Percentiles rank a stretch among this genome's conserved stretches.
phyloP scores from a whole-genome alignment of 768 basidiomycete species.

The Sporobolomyces roseus region DNA sequence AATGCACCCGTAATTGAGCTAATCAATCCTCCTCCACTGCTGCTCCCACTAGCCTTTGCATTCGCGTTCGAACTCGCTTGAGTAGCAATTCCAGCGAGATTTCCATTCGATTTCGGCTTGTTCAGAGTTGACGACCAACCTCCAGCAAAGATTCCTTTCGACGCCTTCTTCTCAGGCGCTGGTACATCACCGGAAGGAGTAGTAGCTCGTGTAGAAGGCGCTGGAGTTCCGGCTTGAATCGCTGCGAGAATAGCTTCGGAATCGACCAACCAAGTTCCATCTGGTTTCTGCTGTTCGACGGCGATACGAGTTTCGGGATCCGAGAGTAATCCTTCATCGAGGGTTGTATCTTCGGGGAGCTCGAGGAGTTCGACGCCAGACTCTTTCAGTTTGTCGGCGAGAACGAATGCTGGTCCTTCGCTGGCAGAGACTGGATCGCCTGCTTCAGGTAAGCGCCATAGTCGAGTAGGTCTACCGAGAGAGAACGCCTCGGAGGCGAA shows the following conservation, averaged over 20 bases:
- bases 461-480: conserved; percentile 49
- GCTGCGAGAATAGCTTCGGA: conserved; percentile 1
- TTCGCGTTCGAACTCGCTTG: background rate
- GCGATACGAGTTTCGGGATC: conserved; percentile 30
- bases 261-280: conserved; percentile 39
- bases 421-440: conserved; percentile 45
- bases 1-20: conserved; percentile 3
- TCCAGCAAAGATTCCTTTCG: conserved; percentile 11
- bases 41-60: conserved; percentile 10
- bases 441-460: conserved; percentile 58
- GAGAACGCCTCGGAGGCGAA: conserved; percentile 37
- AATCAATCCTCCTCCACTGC: conserved; percentile 6
- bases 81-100: background rate
- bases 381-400: conserved; percentile 33
- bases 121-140: conserved; percentile 14
- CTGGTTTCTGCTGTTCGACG: conserved; percentile 27
- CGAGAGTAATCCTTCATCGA: conserved; percentile 31
- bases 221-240: conserved; percentile 15
- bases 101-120: conserved; percentile 23
- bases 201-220: conserved; percentile 43
- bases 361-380: conserved; percentile 30
- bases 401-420: conserved; percentile 44
- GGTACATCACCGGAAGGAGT: background rate
- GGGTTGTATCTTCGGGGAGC: background rate
- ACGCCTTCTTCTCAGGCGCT: conserved; percentile 44